Percentiles rank a stretch among this genome's conserved stretches.
Conservation (phyloP, 1,284 basidiomycete genomes). For the Leccinum subfulvum region DNA sequence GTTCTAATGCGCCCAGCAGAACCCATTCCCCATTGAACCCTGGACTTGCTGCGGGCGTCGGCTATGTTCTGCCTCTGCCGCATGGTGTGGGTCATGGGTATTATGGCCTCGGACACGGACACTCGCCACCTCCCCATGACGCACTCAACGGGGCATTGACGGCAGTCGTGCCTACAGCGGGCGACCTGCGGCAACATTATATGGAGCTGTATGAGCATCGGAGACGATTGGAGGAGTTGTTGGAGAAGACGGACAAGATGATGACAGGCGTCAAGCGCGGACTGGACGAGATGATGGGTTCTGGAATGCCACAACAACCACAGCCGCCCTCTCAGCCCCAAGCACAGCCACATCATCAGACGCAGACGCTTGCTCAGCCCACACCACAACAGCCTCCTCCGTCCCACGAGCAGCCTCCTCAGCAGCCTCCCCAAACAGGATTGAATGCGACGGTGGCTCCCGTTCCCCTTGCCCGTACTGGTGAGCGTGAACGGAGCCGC, state of each 20-base stretch:
- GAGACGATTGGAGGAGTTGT: slow-evolving; percentile 63
- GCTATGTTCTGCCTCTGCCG: slow-evolving; percentile 40
- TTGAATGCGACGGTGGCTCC: slow-evolving; percentile 17
- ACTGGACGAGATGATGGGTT: slow-evolving; percentile 62
- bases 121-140: slow-evolving; percentile 34
- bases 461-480: slow-evolving; percentile 23
- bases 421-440: slow-evolving; percentile 21
- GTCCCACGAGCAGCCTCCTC: slow-evolving; percentile 29
- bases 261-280: slow-evolving; percentile 68
- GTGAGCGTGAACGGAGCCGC: slow-evolving; percentile 32
- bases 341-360: slow-evolving; percentile 25
- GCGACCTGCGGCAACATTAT: slow-evolving; percentile 71
- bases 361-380: slow-evolving; percentile 23
- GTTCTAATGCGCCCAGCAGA: slow-evolving; percentile 61
- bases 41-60: slow-evolving; percentile 33
- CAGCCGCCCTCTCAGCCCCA: slow-evolving; percentile 22
- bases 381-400: slow-evolving; percentile 22
- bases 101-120: slow-evolving; percentile 32
- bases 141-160: slow-evolving; percentile 35
- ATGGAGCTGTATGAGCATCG: slow-evolving; percentile 58
- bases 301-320: slow-evolving; percentile 20
- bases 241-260: slow-evolving; percentile 69
- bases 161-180: slow-evolving; percentile 47
- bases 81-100: slow-evolving; percentile 37
- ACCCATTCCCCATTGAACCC: slow-evolving; percentile 65